Percentiles rank a stretch among this genome's conserved stretches.
Conservation (phyloP, 768 basidiomycete genomes). For the Inosperma sp. region DNA sequence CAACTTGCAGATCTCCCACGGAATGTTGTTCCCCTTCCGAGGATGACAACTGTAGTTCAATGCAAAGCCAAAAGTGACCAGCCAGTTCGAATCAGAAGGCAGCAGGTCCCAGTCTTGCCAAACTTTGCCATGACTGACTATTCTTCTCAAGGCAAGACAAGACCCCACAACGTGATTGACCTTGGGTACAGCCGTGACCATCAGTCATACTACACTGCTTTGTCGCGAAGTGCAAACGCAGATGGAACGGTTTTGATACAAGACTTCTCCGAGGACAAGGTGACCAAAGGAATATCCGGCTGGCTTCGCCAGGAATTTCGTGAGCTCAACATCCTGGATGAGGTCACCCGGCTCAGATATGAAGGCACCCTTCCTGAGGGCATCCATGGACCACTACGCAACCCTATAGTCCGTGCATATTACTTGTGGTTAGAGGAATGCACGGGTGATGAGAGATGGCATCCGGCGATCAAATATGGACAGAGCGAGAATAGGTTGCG, state of each 20-base stretch:
- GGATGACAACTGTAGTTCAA: background rate
- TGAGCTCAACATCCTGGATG: conserved; percentile 34
- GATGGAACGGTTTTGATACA: conserved; percentile 30
- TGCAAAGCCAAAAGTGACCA: conserved; percentile 14
- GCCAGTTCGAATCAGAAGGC: conserved; percentile 13
- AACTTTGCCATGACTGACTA: conserved; percentile 36
- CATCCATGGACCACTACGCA: conserved; percentile 4
- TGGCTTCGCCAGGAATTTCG: conserved; percentile 29
- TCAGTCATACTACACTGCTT: conserved; percentile 27
- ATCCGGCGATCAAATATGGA: background rate
- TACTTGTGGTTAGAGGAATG: background rate
- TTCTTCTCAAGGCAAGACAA: conserved; percentile 30
- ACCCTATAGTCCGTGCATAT: background rate
- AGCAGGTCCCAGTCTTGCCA: conserved; percentile 23
- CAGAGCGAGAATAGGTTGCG: background rate
- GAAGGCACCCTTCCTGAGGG: conserved; percentile 15
- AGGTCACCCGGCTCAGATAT: conserved; percentile 28
- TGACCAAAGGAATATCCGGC: conserved; percentile 24
- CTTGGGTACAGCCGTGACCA: conserved; percentile 18
- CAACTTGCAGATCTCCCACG: conserved; percentile 21
- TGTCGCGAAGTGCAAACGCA: conserved; percentile 28
- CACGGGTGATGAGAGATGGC: background rate
- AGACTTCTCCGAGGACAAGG: conserved; percentile 18
- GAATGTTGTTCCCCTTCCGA: conserved; percentile 28
- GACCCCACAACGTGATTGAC: conserved; percentile 27